Evolutionary conservation across 2,329 filamentous ascomycete genomes (phyloP).

Genomic region (Pseudocercospora musae): DNA sequence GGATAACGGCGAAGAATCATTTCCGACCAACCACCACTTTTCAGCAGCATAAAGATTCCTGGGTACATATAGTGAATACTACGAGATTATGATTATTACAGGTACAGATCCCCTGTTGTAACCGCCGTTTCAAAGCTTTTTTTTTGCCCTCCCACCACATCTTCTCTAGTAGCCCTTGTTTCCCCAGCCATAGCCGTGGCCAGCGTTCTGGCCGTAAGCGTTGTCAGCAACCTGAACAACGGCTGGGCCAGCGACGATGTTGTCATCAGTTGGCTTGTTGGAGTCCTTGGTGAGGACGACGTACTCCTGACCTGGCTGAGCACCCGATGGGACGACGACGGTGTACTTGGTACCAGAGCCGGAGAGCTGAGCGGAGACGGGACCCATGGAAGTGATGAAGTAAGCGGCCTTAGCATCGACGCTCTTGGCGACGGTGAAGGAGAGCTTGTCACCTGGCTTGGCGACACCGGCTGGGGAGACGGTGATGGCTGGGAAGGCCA

Average conservation of each 20-base stretch:
- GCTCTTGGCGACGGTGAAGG: slow-evolving; percentile 21
- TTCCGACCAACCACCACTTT: not conserved
- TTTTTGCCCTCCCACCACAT: too few species aligned
- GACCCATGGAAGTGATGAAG: slow-evolving; percentile 28
- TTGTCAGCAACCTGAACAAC: slow-evolving; percentile 23
- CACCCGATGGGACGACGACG: slow-evolving; percentile 18
- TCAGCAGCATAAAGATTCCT: not conserved
- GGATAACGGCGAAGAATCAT: not conserved
- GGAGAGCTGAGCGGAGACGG: slow-evolving; percentile 23
- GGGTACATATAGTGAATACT: not conserved
- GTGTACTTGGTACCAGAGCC: slow-evolving; percentile 19
- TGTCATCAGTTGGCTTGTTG: slow-evolving; percentile 26
- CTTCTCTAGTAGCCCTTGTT: not conserved
- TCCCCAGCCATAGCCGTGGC: not conserved
- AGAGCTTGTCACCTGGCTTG: slow-evolving; percentile 25
- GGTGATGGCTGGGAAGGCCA: slow-evolving; percentile 37
- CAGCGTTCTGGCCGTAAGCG: not conserved
- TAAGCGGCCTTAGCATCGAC: slow-evolving; percentile 23
- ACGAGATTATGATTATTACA: slow-evolving; percentile 1
- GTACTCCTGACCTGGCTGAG: slow-evolving; percentile 28
- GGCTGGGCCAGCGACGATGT: slow-evolving; percentile 32
- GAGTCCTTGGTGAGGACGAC: slow-evolving; percentile 26
- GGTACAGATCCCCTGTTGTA: not conserved
- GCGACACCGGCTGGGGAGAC: slow-evolving; percentile 12
- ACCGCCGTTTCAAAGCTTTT: not conserved